These are phyloP conservation scores for Malus hybrid DNA, from an alignment of 331 rosid genomes.

Conservation along the genomic window DNA sequence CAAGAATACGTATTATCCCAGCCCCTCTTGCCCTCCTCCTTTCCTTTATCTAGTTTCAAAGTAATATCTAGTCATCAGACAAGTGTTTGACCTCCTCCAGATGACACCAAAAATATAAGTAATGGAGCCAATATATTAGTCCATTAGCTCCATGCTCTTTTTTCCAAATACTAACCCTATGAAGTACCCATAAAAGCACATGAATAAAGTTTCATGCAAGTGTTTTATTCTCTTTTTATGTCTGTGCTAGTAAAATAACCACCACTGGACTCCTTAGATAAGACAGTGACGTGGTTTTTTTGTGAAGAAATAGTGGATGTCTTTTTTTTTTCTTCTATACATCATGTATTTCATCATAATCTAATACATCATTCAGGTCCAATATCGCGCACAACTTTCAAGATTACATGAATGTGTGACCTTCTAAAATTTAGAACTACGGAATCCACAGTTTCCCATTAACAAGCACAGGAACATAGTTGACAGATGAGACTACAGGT, in stretches of 20 bases:
- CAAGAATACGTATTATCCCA: too few species aligned
- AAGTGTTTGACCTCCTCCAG: too few species aligned
- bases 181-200: neutral
- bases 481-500: neutral
- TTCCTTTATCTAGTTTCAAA: too few species aligned
- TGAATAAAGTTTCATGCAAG: neutral
- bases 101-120: neutral
- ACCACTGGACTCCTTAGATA: neutral
- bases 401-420: conserved; percentile 4
- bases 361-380: neutral
- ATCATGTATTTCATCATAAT: neutral
- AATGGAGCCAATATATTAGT: neutral
- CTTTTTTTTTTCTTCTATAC: neutral
- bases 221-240: neutral
- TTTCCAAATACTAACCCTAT: neutral
- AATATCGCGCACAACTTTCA: neutral
- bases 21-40: too few species aligned
- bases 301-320: neutral
- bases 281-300: neutral
- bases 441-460: neutral
- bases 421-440: neutral
- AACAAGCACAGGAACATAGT: neutral
- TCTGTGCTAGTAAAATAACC: neutral
- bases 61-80: too few species aligned
- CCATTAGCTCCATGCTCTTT: neutral